phyloP scores from a whole-genome alignment of 179 eudicot species.

The Vitellaria paradoxa region DNA sequence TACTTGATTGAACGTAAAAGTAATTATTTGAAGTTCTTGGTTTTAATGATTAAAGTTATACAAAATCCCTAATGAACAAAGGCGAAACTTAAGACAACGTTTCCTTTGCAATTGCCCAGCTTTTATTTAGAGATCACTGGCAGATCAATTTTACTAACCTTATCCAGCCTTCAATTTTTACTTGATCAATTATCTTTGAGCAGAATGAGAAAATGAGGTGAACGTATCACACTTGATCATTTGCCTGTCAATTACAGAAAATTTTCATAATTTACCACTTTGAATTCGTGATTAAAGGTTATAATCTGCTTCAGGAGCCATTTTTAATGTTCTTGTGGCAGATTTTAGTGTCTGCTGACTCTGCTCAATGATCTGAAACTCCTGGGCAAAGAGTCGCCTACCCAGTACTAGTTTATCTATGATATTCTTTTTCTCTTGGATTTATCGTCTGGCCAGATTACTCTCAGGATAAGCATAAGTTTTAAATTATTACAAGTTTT shows the following conservation, averaged over 20 bases:
- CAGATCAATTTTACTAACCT: not conserved
- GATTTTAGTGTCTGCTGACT: not conserved
- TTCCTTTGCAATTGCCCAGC: not conserved
- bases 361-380: not conserved
- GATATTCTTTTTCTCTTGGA: not conserved
- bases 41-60: no score
- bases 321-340: not conserved
- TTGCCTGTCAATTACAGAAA: not conserved
- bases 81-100: not conserved
- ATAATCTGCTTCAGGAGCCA: not conserved
- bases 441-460: not conserved
- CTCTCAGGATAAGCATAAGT: not conserved
- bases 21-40: no score
- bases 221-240: not conserved
- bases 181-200: not conserved
- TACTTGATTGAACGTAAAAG: no score
- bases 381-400: not conserved
- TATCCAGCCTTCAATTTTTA: not conserved
- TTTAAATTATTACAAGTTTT: not conserved
- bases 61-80: no score
- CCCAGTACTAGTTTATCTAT: not conserved
- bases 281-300: not conserved
- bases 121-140: not conserved
- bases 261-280: not conserved
- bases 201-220: not conserved